Percentiles rank a stretch among this genome's conserved stretches.
Evolutionary conservation across 805 yeast genomes (phyloP).

Genomic region (Tanozyma kutaoensis): DNA sequence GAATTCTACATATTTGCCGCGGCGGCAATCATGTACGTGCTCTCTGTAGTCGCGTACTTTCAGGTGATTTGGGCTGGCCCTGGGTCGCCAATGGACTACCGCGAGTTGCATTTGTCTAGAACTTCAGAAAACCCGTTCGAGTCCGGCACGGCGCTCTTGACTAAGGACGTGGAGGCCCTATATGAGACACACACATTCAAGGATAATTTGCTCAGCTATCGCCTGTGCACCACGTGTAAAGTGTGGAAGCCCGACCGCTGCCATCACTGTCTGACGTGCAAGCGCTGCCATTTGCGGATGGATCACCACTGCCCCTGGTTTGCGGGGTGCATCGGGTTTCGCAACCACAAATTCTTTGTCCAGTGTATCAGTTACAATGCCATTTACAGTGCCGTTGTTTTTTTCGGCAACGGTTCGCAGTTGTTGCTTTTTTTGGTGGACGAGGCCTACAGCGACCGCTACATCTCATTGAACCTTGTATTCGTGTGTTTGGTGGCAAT

Average conservation of each 20-base stretch:
- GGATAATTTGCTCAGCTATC: conserved; percentile 38
- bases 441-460: conserved; percentile 23
- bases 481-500: conserved; percentile 46
- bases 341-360: conserved; percentile 66
- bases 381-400: conserved; percentile 30
- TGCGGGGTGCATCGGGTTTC: conserved; percentile 73
- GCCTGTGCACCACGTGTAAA: conserved; percentile 42
- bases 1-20: conserved; percentile 9
- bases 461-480: conserved; percentile 44
- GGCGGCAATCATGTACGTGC: conserved; percentile 12
- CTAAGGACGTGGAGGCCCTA: not conserved
- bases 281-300: conserved; percentile 35
- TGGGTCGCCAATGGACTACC: conserved; percentile 53
- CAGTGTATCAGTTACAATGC: conserved; percentile 54
- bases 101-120: conserved; percentile 20
- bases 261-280: conserved; percentile 42
- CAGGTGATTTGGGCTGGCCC: conserved; percentile 40
- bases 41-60: conserved; percentile 38
- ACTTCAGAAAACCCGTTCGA: not conserved
- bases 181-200: conserved; percentile 23
- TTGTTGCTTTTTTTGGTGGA: conserved; percentile 35
- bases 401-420: conserved; percentile 23
- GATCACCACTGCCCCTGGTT: conserved; percentile 84
- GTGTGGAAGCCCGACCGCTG: conserved; percentile 50
- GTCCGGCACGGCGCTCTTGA: not conserved